Conservation (phyloP, 345 rosid genomes). For the Citrus maxima region DNA sequence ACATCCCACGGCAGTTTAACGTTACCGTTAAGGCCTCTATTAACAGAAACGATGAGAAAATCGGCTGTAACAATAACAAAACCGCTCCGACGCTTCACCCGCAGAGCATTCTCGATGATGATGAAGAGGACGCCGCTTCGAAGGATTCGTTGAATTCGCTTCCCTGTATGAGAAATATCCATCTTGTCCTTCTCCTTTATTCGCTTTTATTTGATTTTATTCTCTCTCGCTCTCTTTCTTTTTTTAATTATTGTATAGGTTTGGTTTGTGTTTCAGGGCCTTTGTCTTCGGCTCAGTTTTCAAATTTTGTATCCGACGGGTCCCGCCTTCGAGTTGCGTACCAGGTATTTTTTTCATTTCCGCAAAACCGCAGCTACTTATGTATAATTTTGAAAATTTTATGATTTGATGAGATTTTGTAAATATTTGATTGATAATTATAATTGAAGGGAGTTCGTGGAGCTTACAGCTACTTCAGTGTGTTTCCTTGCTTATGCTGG, state of each 20-base stretch:
- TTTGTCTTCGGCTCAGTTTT: conserved; percentile 55
- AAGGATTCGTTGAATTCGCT: conserved; percentile 42
- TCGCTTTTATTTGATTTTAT: neutral
- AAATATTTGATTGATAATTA: conserved; percentile 3
- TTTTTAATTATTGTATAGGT: neutral
- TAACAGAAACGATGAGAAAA: conserved; percentile 2
- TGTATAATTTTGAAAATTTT: neutral
- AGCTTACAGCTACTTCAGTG: conserved; percentile 50
- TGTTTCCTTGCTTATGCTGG: too few relatives aligned
- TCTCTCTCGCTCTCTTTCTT: neutral
- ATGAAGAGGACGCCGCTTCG: conserved; percentile 15
- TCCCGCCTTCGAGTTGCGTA: conserved; percentile 90
- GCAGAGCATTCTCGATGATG: conserved; percentile 31
- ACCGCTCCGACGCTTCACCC: conserved; percentile 36
- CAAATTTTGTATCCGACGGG: conserved; percentile 50
- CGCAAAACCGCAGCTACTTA: neutral
- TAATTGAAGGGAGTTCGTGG: conserved; percentile 72
- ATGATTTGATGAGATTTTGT: too few relatives aligned
- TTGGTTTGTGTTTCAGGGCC: conserved; percentile 46
- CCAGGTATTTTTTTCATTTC: conserved; percentile 45
- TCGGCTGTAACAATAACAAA: conserved; percentile 13
- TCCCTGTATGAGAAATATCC: conserved; percentile 49
- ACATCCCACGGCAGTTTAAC: conserved; percentile 25
- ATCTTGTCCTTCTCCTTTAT: neutral
- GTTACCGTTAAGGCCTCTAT: conserved; percentile 25